Percentiles rank a stretch among this genome's conserved stretches.
Conservation (phyloP, 1,284 basidiomycete species). For the Schizophyllum amplum region DNA sequence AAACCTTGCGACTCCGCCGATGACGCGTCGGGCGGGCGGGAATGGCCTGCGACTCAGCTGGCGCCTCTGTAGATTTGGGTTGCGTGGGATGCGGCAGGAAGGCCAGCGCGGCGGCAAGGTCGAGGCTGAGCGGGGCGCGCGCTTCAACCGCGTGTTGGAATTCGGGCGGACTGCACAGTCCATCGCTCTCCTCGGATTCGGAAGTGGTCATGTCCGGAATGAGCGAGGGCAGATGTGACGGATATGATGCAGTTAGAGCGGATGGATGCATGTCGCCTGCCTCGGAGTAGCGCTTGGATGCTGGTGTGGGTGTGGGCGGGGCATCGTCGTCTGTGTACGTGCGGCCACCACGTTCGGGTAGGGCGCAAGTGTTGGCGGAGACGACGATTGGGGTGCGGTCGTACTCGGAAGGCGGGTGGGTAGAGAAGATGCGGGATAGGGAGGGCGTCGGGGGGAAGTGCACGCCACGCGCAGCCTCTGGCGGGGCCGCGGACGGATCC, state of each 20-base stretch:
- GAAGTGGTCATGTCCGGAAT: constrained; percentile 54
- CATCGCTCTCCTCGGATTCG: constrained; percentile 50
- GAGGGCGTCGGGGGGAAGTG: constrained; percentile 53
- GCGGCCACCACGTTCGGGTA: constrained; percentile 62
- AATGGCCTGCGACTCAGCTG: neutral
- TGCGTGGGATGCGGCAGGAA: neutral
- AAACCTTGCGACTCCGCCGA: neutral
- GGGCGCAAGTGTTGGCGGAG: constrained; percentile 53
- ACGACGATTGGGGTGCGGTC: constrained; percentile 68
- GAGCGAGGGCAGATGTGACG: constrained; percentile 27
- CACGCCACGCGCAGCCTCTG: constrained; percentile 19
- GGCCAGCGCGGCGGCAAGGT: neutral
- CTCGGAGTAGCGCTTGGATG: constrained; percentile 3
- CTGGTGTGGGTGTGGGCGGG: neutral
- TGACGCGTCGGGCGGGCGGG: neutral
- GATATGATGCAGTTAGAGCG: neutral
- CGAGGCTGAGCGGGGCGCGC: neutral
- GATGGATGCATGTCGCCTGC: constrained; percentile 18
- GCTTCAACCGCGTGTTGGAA: neutral
- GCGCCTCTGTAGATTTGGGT: neutral
- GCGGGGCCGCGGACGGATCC: neutral
- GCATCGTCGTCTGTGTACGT: constrained; percentile 44
- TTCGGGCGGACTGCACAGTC: constrained; percentile 27
- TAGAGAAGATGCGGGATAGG: constrained; percentile 47
- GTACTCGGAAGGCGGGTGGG: constrained; percentile 46